phyloP scores from a whole-genome alignment of 2,329 filamentous ascomycete species.

The Aspergillus pseudonomiae region DNA sequence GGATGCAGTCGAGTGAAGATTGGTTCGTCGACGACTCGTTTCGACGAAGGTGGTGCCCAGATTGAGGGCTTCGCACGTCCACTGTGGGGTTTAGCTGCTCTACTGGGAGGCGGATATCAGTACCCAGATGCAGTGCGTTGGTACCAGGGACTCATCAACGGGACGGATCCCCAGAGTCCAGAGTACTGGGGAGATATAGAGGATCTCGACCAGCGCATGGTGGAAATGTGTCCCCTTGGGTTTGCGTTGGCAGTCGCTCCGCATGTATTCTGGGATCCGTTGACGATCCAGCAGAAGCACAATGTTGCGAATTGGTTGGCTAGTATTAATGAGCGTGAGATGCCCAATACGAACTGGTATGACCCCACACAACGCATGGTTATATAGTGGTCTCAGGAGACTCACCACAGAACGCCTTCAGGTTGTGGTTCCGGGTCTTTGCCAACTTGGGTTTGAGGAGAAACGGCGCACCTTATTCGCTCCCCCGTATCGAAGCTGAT shows the following conservation, averaged over 20 bases:
- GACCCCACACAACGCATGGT: neutral
- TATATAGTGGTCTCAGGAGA: neutral
- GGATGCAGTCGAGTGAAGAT: slow-evolving; percentile 66
- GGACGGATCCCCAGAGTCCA: slow-evolving; percentile 68
- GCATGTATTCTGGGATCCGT: slow-evolving; percentile 65
- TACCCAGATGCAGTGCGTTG: slow-evolving; percentile 68
- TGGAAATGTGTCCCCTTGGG: slow-evolving; percentile 80
- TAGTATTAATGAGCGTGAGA: slow-evolving; percentile 77
- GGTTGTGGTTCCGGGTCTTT: slow-evolving; percentile 85
- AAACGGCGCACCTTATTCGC: slow-evolving; percentile 72
- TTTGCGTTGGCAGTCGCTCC: slow-evolving; percentile 72
- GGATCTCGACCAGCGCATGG: slow-evolving; percentile 81
- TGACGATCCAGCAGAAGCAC: slow-evolving; percentile 62
- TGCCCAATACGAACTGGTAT: slow-evolving; percentile 67
- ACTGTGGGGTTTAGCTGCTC: slow-evolving; percentile 72
- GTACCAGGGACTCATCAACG: slow-evolving; percentile 70
- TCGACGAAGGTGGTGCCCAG: slow-evolving; percentile 76
- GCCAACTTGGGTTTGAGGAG: slow-evolving; percentile 77
- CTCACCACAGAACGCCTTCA: slow-evolving; percentile 32
- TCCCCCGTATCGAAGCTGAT: slow-evolving; percentile 70
- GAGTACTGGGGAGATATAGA: slow-evolving; percentile 79
- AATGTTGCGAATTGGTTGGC: slow-evolving; percentile 75
- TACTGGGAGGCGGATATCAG: slow-evolving; percentile 68
- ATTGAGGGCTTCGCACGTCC: slow-evolving; percentile 76
- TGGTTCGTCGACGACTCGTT: slow-evolving; percentile 72